Conservation (phyloP, 2,329 filamentous ascomycete species). For the Cryphonectria carpinicola region DNA sequence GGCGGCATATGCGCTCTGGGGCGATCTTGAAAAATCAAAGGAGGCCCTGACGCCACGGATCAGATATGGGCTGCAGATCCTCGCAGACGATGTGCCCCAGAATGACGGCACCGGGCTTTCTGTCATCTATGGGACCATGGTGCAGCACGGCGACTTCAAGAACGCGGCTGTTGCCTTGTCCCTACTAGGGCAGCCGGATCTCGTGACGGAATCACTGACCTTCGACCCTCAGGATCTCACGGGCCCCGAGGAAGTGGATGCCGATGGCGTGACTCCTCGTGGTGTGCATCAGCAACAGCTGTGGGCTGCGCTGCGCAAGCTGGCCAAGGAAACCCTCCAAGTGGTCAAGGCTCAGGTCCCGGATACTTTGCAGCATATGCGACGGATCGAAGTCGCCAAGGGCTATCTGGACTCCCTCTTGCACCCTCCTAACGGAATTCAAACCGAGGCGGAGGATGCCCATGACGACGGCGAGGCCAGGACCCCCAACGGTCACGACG, state of each 20-base stretch:
- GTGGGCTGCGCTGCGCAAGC: neutral
- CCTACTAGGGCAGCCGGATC: slow-evolving; percentile 16
- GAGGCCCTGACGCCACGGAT: slow-evolving; percentile 18
- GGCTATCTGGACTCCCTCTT: slow-evolving; percentile 28
- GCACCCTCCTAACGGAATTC: neutral
- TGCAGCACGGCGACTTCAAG: slow-evolving; percentile 17
- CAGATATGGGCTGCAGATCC: slow-evolving; percentile 16
- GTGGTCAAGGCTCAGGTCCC: slow-evolving; percentile 22
- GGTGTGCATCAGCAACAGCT: neutral
- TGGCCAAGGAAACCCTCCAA: slow-evolving; percentile 6
- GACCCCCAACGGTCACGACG: neutral
- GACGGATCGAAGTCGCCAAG: slow-evolving; percentile 29
- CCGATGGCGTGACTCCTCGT: neutral
- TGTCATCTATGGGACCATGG: slow-evolving; percentile 17
- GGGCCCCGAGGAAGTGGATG: neutral
- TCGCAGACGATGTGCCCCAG: slow-evolving; percentile 23
- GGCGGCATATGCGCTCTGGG: slow-evolving; percentile 25
- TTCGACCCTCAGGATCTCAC: slow-evolving; percentile 7
- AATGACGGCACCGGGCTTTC: slow-evolving; percentile 28
- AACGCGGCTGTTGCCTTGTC: slow-evolving; percentile 20
- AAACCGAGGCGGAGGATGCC: neutral
- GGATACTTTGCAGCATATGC: slow-evolving; percentile 27
- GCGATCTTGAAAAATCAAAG: slow-evolving; percentile 27
- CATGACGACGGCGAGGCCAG: neutral
- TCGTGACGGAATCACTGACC: slow-evolving; percentile 4